These are phyloP conservation scores for Geranium brycei DNA, from an alignment of 345 rosid genomes.

Conservation along the genomic window DNA sequence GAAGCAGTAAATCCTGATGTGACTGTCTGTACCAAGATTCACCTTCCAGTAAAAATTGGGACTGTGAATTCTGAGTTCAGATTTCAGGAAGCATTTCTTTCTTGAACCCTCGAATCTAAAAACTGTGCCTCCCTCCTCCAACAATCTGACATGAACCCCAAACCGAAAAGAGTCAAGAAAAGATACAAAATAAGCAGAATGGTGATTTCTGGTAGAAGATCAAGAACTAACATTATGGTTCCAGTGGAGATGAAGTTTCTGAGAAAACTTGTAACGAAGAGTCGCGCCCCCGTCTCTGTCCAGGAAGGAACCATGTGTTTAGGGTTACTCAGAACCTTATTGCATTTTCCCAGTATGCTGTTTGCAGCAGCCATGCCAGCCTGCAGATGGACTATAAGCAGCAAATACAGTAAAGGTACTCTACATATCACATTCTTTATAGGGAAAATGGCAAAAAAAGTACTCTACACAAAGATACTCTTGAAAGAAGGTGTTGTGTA, in stretches of 20 bases:
- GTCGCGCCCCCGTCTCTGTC: slow-evolving; percentile 57
- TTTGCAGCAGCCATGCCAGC: slow-evolving; percentile 68
- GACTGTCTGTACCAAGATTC: too few species aligned
- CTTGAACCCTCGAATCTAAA: slow-evolving; percentile 52
- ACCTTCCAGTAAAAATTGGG: slow-evolving; percentile 97
- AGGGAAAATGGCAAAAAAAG: too few species aligned
- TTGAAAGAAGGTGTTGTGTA: too few species aligned
- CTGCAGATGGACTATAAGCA: slow-evolving; percentile 20
- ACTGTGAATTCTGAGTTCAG: slow-evolving; percentile 51
- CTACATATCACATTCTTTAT: too few species aligned
- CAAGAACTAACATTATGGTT: slow-evolving; percentile 45
- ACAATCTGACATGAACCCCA: slow-evolving; percentile 23
- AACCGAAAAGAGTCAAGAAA: not conserved
- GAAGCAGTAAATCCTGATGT: too few species aligned
- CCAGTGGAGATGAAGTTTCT: slow-evolving; percentile 58
- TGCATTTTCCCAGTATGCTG: slow-evolving; percentile 41
- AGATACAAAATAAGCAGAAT: too few species aligned
- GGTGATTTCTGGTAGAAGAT: too few species aligned
- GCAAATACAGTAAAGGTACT: not conserved
- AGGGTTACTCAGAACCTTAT: slow-evolving; percentile 40
- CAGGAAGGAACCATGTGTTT: slow-evolving; percentile 71
- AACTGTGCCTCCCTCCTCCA: slow-evolving; percentile 87
- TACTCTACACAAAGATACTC: too few species aligned
- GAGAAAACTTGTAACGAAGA: slow-evolving; percentile 65
- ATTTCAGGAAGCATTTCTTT: slow-evolving; percentile 30